A percentile compares a stretch with the other conserved stretches of the same genome.
phyloP scores from a whole-genome alignment of 2,329 filamentous ascomycete genomes.

The Cryphonectria japonica region DNA sequence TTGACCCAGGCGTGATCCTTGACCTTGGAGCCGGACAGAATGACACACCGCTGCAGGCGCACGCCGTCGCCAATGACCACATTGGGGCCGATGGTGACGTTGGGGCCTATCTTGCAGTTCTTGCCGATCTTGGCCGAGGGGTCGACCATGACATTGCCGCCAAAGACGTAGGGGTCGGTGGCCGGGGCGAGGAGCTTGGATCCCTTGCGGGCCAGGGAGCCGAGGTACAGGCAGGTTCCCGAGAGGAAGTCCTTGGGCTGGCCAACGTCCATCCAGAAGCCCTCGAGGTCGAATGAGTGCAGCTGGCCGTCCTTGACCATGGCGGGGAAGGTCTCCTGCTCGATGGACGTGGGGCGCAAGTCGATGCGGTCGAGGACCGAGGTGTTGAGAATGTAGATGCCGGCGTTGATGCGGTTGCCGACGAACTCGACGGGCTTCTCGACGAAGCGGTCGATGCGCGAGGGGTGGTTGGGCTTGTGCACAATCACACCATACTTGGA shows the following conservation, averaged over 20 bases:
- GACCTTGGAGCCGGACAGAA: slow-evolving; percentile 87
- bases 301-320: slow-evolving; percentile 88
- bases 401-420: slow-evolving; percentile 97
- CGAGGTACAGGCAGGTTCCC: slow-evolving; percentile 94
- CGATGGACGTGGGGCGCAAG: slow-evolving; percentile 93
- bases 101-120: slow-evolving; percentile 97
- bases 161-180: slow-evolving; percentile 80
- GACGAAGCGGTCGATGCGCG: slow-evolving; percentile 96
- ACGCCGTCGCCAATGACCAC: slow-evolving; percentile 94
- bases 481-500: slow-evolving; percentile 99
- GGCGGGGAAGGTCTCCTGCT: slow-evolving; percentile 97
- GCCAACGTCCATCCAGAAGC: slow-evolving; percentile 99
- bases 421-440: slow-evolving; percentile 99
- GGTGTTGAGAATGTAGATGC: slow-evolving; percentile 97
- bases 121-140: slow-evolving; percentile 94
- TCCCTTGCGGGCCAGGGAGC: slow-evolving; percentile 86
- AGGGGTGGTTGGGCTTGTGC: slow-evolving; percentile 89
- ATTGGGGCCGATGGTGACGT: slow-evolving; percentile 92
- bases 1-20: slow-evolving; percentile 99
- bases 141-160: slow-evolving; percentile 95
- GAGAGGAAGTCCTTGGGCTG: slow-evolving; percentile 98
- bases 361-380: slow-evolving; percentile 90
- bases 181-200: slow-evolving; percentile 79
- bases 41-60: slow-evolving; percentile 87
- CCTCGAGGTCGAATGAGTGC: slow-evolving; percentile 94